Evolutionary conservation across 2,329 filamentous ascomycete genomes (phyloP), one percentile per base, ranked within the genome.

Genomic region (Rhinocladiella similis): DNA sequence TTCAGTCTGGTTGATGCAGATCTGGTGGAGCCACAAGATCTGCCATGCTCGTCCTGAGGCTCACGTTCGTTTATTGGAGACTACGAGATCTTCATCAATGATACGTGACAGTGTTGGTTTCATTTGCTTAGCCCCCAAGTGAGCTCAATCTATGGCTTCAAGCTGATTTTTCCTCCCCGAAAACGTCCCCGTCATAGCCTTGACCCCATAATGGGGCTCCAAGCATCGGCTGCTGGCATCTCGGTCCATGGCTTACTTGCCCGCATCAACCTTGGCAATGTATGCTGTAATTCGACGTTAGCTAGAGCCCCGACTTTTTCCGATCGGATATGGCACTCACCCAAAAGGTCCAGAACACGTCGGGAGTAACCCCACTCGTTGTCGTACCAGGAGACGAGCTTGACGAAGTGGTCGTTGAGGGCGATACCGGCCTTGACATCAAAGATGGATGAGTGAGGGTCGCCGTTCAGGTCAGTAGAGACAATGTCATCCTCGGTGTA

Each of bases 321-420:
- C 57, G 51, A 54, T 35, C 18, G 33, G 38, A 53, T 39, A 50
- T 41, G n/a, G 50, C 41, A 69, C 73, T 72, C 72, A 76, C 73
- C 61, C 63, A 77, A 73, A 70, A 94, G 88, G 80, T 94, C 89
- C 68, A 92, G 81, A 71, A 92, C 89, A 86, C 89, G 94, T 82
- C 92, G 92, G 78, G 90, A 95, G 89, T 99, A 97, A 73, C 92
- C 94, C 91, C 92, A 97, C 86, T 97, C 93, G 85, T 97, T 97
- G 85, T 96, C 91, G 81, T 96, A 96, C 94, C 93, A 97, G 71
- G 87, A 87, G 76, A 97, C 89, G 63, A 99, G 85, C 89, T 99
- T 99, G 85, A 96, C 87, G 77, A 97, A 97, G 87, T 97, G 92
- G 73, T 91, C 80, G 87, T 97, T 99, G 70, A 99, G 88, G 67